Base-by-base conservation (phyloP, 2,329 filamentous ascomycete species). In the Pezicula carpinea region DNA sequence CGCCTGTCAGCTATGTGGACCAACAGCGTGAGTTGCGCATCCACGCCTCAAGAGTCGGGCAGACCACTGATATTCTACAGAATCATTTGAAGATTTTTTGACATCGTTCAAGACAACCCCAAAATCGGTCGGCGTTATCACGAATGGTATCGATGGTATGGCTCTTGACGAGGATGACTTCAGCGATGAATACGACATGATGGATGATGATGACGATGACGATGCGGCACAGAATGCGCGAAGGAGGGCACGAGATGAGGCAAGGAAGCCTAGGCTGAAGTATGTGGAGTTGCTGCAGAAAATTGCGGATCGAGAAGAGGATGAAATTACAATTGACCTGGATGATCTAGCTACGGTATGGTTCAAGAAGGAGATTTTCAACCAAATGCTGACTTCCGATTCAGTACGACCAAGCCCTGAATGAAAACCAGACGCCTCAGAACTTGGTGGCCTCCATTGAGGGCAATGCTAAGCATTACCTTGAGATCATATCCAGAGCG, bases 391-490 rank as follows among this genome's bases (percentile, higher is more conserved):
- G 44, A 53, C 47, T 6, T 33, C 17, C 29, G 10, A 39, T 34
- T 33, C 17, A 64, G 83, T 97, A 85, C 69, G 91, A 96, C 66
- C 77, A 82, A 54, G 75, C 82, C 22, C 68, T 83, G 18, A 81
- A 82, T 44, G 82, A 85, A 40, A 82, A 83, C 41, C 59, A 56
- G 33, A 53, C 57, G 6, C 54, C 57, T 5, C 67, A 87, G 53
- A 82, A 85, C 57, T 74, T 97, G 41, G 85, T 95, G 17, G 79
- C 87, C 39, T 95, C 87, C 1, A 87, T 99, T 59, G 88, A 93
- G 70, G 79, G 77, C 57, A 99, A 99, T 69, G 89, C 93, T 14
- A 87, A 93, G 62, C 93, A 96, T 66, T 99, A 99, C 64, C 84
- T 97, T 56, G 93, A 99, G 61, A 80, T 97, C 49, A 70, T 97